Evolutionary conservation across 1,284 basidiomycete genomes (phyloP).

Genomic region (Malassezia caprae): DNA sequence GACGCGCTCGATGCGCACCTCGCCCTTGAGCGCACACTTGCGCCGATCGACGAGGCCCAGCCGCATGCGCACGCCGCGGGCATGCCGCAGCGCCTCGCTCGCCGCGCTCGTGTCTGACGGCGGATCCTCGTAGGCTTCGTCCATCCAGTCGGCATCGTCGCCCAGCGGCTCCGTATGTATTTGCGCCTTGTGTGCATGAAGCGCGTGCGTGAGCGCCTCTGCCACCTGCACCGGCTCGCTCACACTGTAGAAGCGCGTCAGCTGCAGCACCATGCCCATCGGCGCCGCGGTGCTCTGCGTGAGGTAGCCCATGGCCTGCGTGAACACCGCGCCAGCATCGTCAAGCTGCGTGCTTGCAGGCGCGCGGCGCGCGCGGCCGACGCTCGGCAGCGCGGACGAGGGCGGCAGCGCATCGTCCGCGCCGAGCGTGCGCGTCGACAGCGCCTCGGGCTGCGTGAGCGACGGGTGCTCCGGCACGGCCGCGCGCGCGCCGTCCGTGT

Average conservation of each 20-base stretch:
- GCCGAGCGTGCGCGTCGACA: constrained; percentile 18
- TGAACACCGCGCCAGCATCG: constrained; percentile 23
- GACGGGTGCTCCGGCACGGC: constrained; percentile 41
- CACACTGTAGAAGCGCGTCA: constrained; percentile 42
- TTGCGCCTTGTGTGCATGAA: constrained; percentile 27
- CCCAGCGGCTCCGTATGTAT: constrained; percentile 29
- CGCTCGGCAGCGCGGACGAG: constrained; percentile 28
- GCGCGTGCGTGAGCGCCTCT: constrained; percentile 17
- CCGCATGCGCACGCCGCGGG: constrained; percentile 33
- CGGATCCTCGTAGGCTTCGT: constrained; percentile 27
- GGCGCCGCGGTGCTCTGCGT: constrained; percentile 14
- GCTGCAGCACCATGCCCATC: constrained; percentile 33
- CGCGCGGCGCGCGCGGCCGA: constrained; percentile 10
- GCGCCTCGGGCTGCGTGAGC: constrained; percentile 43
- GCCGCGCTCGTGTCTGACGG: background rate
- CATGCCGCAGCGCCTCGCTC: background rate
- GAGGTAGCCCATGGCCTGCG: constrained; percentile 36
- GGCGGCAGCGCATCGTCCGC: constrained; percentile 23
- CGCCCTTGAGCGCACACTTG: constrained; percentile 43
- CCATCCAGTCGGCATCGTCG: constrained; percentile 27
- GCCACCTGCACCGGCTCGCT: constrained; percentile 23
- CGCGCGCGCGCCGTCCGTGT: constrained; percentile 41
- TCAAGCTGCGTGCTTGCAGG: constrained; percentile 7
- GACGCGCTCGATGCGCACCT: constrained; percentile 37
- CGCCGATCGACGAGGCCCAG: constrained; percentile 38